Conservation (phyloP, 2,329 filamentous ascomycete genomes). For the Fusarium odoratissimum region DNA sequence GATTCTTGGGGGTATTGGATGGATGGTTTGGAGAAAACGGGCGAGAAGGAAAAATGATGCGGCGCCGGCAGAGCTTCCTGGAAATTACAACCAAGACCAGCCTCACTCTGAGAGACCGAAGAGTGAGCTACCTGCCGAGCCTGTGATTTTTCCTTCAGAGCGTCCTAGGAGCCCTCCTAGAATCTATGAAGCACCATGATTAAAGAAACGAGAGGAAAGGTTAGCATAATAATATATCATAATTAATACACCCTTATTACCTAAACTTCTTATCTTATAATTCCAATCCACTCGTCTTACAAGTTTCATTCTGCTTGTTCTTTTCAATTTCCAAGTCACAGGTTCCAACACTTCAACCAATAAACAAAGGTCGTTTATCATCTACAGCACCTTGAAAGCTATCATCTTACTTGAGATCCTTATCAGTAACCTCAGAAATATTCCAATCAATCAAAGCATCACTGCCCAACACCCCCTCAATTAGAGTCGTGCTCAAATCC, state of each 20-base stretch:
- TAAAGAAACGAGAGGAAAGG: not conserved
- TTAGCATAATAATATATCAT: not conserved
- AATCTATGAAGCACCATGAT: not conserved
- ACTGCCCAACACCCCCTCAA: conserved; percentile 55
- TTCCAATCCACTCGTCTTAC: not conserved
- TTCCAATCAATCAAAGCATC: conserved; percentile 48
- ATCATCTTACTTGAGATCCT: not conserved
- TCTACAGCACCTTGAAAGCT: too few species aligned
- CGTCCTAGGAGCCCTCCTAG: not conserved
- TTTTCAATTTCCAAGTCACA: not conserved
- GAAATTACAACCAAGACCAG: not conserved
- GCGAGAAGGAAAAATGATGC: not conserved
- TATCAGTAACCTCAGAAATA: not conserved
- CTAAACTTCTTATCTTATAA: not conserved
- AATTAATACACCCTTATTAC: not conserved
- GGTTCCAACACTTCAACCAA: not conserved
- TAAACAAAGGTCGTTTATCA: rapidly evolving
- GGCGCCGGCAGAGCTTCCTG: not conserved
- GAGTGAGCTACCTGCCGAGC: conserved; percentile 6
- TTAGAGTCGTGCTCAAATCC: conserved; percentile 53
- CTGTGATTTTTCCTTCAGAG: not conserved
- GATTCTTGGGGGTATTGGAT: not conserved
- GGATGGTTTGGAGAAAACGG: not conserved
- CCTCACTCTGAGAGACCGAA: not conserved
- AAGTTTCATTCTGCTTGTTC: not conserved